Evolutionary conservation across 2,329 filamentous ascomycete genomes (phyloP), one percentile per base, ranked within the genome.

Genomic region (Aspergillus oerlinghausenensis): DNA sequence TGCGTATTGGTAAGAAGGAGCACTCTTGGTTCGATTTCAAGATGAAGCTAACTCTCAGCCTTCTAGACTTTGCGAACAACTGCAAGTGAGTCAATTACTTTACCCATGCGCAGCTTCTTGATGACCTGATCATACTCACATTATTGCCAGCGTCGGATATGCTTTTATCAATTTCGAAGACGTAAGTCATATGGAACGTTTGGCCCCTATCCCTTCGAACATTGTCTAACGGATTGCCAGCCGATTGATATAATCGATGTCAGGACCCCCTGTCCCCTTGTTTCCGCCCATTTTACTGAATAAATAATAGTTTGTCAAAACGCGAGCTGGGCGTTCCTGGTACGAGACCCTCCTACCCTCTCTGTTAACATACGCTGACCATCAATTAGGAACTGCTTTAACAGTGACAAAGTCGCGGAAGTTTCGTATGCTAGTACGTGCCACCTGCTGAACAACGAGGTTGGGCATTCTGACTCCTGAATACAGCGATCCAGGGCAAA

Each of bases 161-260:
- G 93, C 92, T 0, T 99, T 97, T 75, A 91, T 99, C 77, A 97
- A 99, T 74, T 97, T 97, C 65, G 84, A 87, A 47, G 86, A 92
- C 71, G 87, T 89, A 73, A 83, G 87, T 69, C 6, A 28, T 57
- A 25, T 38, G 9, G 14, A 14, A 21, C 43, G 11, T 17, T 25
- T 8, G 23, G 4, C 25, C 4, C 23, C 19, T 32, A 26, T 50
- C 56, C 50, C 48, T 21, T 51, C 28, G 48, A 35, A 56, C 42
- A 28, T 23, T 51, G 60, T 50, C 76, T 83, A 67, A 85, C 68
- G 50, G 50, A 57, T 23, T 35, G 32, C 10, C 59, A 89, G 84
- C 85, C 90, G 0, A 78, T 88, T 58, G 85, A 90, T 71, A 91
- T 94, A 58, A 84, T 91, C 54, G 79, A 86, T 61, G 87, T 88